Conservation (phyloP, 768 basidiomycete species). For the Russula abietina region DNA sequence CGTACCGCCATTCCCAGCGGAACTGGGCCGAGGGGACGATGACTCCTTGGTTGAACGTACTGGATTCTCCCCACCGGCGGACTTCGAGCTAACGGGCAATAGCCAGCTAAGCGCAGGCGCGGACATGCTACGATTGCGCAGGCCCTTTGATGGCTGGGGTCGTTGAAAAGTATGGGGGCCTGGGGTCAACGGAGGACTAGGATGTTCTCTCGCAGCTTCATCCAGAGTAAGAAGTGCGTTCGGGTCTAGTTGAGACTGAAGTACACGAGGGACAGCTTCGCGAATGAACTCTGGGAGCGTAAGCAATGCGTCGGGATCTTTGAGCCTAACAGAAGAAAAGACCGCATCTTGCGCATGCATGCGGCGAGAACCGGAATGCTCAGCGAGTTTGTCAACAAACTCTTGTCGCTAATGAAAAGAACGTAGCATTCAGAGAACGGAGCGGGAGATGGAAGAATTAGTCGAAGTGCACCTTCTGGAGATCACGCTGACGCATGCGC, state of each 20-base stretch:
- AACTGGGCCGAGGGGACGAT: slow-evolving; percentile 28
- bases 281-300: slow-evolving; percentile 43
- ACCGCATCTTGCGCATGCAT: slow-evolving; percentile 76
- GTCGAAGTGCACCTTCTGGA: slow-evolving; percentile 48
- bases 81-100: slow-evolving; percentile 25
- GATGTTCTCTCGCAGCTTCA: slow-evolving; percentile 39
- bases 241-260: slow-evolving; percentile 17
- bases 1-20: slow-evolving; percentile 30
- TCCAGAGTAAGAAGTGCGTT: slow-evolving; percentile 30
- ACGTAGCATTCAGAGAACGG: slow-evolving; percentile 6
- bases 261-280: slow-evolving; percentile 19
- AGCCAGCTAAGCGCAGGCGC: slow-evolving; percentile 34
- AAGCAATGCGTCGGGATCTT: slow-evolving; percentile 44
- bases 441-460: not conserved
- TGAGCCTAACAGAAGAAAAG: slow-evolving; percentile 32
- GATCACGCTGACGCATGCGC: slow-evolving; percentile 50
- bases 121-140: slow-evolving; percentile 35
- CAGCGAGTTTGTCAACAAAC: slow-evolving; percentile 68
- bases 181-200: slow-evolving; percentile 27
- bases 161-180: slow-evolving; percentile 33
- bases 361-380: slow-evolving; percentile 67
- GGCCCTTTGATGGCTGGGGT: slow-evolving; percentile 30
- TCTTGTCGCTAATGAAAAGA: slow-evolving; percentile 48
- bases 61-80: slow-evolving; percentile 24
- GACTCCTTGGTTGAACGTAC: slow-evolving; percentile 20